phyloP scores from a whole-genome alignment of 1,284 basidiomycete species.

The Apiotrichum domesticum region DNA sequence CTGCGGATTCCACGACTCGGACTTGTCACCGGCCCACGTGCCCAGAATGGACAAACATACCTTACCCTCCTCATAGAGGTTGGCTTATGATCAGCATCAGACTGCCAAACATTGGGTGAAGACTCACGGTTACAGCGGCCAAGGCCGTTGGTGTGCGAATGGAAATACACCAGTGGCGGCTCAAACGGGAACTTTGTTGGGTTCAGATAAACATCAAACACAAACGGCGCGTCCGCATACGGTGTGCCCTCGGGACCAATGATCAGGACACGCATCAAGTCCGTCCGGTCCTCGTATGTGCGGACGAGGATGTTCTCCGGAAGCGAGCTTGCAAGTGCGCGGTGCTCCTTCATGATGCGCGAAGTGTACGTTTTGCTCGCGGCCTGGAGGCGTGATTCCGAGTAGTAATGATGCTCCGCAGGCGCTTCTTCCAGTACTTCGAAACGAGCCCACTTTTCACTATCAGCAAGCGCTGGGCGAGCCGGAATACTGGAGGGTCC shows the following conservation, averaged over 20 bases:
- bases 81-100: conserved; percentile 49
- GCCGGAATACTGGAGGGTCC: neutral
- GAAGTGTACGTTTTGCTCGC: conserved; percentile 66
- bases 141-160: conserved; percentile 89
- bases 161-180: conserved; percentile 82
- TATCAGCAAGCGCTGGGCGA: conserved; percentile 11
- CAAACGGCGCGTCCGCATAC: conserved; percentile 85
- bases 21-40: conserved; percentile 83
- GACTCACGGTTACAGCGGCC: conserved; percentile 59
- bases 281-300: conserved; percentile 64
- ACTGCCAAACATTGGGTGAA: neutral
- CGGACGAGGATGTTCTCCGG: conserved; percentile 55
- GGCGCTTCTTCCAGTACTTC: conserved; percentile 68
- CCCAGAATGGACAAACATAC: conserved; percentile 87
- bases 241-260: conserved; percentile 91
- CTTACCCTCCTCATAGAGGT: conserved; percentile 92
- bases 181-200: conserved; percentile 73
- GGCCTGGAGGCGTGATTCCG: conserved; percentile 51
- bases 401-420: conserved; percentile 68
- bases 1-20: conserved; percentile 68
- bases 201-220: conserved; percentile 88
- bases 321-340: conserved; percentile 66
- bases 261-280: conserved; percentile 80
- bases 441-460: conserved; percentile 63
- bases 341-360: conserved; percentile 75